Evolutionary conservation across 148 eudicot genomes (phyloP).

Genomic region (Talinum fruticosum): DNA sequence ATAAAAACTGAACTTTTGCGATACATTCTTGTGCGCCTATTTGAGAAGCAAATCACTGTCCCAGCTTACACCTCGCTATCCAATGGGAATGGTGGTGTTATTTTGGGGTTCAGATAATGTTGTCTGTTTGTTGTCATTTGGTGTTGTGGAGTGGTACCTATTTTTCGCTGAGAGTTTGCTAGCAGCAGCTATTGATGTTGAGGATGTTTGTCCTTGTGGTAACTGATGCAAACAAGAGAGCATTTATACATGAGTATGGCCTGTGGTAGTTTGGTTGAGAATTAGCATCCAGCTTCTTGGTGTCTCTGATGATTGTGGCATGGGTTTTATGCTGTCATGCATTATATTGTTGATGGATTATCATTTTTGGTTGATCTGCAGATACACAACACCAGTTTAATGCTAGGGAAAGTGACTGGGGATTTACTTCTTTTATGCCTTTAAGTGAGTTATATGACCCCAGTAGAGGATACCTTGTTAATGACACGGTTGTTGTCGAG

Average conservation of each 20-base stretch:
- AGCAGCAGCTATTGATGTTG: neutral
- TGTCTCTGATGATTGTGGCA: neutral
- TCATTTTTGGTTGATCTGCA: constrained; percentile 36
- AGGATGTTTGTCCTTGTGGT: too few relatives aligned
- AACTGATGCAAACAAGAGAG: neutral
- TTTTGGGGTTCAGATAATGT: neutral
- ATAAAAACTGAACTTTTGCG: neutral
- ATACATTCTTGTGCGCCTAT: neutral
- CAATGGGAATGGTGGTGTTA: neutral
- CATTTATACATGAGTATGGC: neutral
- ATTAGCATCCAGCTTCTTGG: neutral
- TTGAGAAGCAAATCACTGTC: neutral
- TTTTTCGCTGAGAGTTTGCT: too few relatives aligned
- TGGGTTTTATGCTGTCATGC: neutral
- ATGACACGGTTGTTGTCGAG: constrained; percentile 76
- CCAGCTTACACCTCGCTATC: neutral
- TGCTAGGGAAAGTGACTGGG: constrained; percentile 97
- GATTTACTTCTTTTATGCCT: constrained; percentile 96
- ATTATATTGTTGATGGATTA: constrained; percentile 5
- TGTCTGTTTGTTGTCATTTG: neutral
- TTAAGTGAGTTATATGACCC: constrained; percentile 88
- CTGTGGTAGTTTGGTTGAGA: neutral
- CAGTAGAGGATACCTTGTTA: constrained; percentile 67
- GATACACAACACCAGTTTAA: constrained; percentile 94
- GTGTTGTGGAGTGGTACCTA: too few relatives aligned